Evolutionary conservation across 441 rosid genomes (phyloP), one percentile per base, ranked within the genome.

Genomic region (Viola pubescens): DNA sequence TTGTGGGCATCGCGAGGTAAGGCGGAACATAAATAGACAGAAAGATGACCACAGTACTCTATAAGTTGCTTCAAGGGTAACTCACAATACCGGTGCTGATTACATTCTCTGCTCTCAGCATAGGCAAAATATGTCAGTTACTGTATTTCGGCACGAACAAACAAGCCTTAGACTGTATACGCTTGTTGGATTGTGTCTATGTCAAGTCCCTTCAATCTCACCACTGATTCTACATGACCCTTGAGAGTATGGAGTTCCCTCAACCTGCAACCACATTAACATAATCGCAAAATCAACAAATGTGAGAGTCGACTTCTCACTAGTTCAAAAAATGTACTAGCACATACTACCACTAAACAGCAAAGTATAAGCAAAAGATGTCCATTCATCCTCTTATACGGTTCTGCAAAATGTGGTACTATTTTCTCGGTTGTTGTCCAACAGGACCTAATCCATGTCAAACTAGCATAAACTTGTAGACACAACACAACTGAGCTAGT

Each of bases 151-250:
- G 13, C 4, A 7, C 13, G 39, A 13, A 43, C 42, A 5, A 34
- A 34, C 11, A 5, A 51, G 65, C 26, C 58, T 85, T 71, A 89
- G 68, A 94, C 96, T 0, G 98, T 90, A 87, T 94, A 90, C 8
- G 91, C 80, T 78, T 94, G 98, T 70, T 82, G 98, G 59, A 94
- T 94, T 13, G 96, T 88, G 74, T 88, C 95, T 50, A 84, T 87
- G 82, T 92, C 98, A 0, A 94, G 86, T 16, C 94, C 90, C 79
- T 94, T 94, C 64, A 88, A 50, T 68, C 96, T 85, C 71, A 94
- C 92, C 50, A 89, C 98, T 10, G 97, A 89, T 77, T 89, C 96
- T 2, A 94, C 96, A 10, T 94, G 97, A 62, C 97, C 97, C 70
- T 94, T 94, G 26, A 89, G 85, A 0, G 96, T 94, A 71, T 73